These are phyloP conservation scores for Candida railenensis DNA, from an alignment of 805 yeast species.

Conservation along the genomic window DNA sequence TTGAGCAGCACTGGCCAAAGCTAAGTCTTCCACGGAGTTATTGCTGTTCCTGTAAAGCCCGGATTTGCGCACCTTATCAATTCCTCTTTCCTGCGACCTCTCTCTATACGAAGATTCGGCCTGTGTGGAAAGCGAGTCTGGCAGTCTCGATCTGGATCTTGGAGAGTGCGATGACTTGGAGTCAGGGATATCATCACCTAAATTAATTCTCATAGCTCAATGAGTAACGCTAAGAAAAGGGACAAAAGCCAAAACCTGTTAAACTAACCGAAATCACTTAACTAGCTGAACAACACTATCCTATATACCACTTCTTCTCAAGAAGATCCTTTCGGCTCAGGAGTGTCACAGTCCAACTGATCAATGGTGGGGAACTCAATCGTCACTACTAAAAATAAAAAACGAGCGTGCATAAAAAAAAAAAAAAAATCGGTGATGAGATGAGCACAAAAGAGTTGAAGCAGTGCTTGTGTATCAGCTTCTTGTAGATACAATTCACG, in stretches of 20 bases:
- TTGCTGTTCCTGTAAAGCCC: not conserved
- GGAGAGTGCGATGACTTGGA: not conserved
- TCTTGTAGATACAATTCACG: too few species aligned
- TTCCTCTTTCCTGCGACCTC: slow-evolving; percentile 16
- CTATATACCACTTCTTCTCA: too few species aligned
- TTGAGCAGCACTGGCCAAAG: too few species aligned
- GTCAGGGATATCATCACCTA: not conserved
- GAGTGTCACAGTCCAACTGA: too few species aligned
- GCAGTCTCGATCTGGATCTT: slow-evolving; percentile 21
- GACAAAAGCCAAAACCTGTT: too few species aligned
- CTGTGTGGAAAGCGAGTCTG: slow-evolving; percentile 4
- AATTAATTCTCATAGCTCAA: not conserved
- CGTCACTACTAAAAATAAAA: not conserved
- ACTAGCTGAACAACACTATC: too few species aligned
- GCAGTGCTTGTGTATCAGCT: not conserved
- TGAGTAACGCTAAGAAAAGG: not conserved
- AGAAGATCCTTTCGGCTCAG: too few species aligned
- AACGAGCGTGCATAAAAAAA: not conserved
- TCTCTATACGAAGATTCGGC: slow-evolving; percentile 12
- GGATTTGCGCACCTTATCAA: slow-evolving; percentile 12
- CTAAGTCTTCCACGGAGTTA: too few species aligned
- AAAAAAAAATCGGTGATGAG: not conserved
- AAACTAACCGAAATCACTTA: too few species aligned
- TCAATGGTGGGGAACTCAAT: too few species aligned
- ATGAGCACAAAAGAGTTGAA: too few species aligned